These are phyloP conservation scores for Neoarthrinium moseri DNA, from an alignment of 2,329 filamentous ascomycete species.

Conservation along the genomic window DNA sequence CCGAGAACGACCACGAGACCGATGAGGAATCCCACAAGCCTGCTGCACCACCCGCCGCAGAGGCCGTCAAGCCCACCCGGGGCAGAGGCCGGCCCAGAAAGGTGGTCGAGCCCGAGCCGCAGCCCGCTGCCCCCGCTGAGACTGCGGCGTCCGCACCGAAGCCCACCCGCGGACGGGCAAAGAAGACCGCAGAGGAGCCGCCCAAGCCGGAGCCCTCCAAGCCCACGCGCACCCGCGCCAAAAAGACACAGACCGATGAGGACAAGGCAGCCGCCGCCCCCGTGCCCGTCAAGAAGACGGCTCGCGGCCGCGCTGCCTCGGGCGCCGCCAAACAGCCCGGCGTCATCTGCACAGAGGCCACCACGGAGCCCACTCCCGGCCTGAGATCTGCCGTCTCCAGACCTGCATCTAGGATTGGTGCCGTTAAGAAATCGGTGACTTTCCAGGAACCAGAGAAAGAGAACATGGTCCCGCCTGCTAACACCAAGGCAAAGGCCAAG, in stretches of 20 bases:
- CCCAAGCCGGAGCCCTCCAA: slow-evolving; percentile 26
- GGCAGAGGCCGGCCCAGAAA: slow-evolving; percentile 49
- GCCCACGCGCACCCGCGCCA: slow-evolving; percentile 25
- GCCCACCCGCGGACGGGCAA: slow-evolving; percentile 42
- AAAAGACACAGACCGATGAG: slow-evolving; percentile 25
- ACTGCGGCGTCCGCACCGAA: slow-evolving; percentile 24
- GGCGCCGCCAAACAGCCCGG: slow-evolving; percentile 34
- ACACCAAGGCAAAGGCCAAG: slow-evolving; percentile 30
- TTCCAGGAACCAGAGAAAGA: slow-evolving; percentile 67
- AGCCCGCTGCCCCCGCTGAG: slow-evolving; percentile 21
- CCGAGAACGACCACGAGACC: slow-evolving; percentile 49
- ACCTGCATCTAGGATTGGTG: slow-evolving; percentile 20
- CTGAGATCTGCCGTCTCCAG: slow-evolving; percentile 40
- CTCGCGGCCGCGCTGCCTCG: slow-evolving; percentile 31
- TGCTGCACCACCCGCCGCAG: slow-evolving; percentile 21
- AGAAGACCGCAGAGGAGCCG: slow-evolving; percentile 32
- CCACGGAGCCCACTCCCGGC: slow-evolving; percentile 30
- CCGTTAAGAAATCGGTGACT: slow-evolving; percentile 57
- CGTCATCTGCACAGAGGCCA: slow-evolving; percentile 32
- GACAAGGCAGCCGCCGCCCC: slow-evolving; percentile 22
- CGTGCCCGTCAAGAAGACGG: slow-evolving; percentile 34
- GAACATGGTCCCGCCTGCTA: slow-evolving; percentile 46
- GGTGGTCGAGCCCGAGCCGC: slow-evolving; percentile 23
- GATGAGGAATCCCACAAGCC: slow-evolving; percentile 40
- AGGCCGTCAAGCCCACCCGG: slow-evolving; percentile 30